These are phyloP conservation scores for Herpetomonas samuelpessoai DNA, from an alignment of 208 protist genomes.

Conservation along the genomic window DNA sequence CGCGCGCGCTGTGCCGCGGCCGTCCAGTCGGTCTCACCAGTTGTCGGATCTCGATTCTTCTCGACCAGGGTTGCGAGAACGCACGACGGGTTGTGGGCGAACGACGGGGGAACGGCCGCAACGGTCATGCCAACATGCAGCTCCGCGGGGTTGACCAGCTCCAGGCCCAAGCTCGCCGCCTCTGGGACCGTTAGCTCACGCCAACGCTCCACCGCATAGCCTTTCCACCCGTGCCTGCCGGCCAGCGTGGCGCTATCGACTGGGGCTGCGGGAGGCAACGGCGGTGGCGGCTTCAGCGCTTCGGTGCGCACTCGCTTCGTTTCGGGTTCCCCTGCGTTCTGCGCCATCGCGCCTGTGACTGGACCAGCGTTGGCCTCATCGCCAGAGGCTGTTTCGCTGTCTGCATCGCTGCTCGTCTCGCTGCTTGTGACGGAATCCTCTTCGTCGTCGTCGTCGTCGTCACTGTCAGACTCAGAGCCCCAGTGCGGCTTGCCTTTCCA, in stretches of 20 bases:
- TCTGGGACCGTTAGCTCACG: conserved; percentile 39
- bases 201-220: conserved; percentile 63
- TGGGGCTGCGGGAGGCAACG: no score
- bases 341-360: no score
- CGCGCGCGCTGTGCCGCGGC: conserved; percentile 47
- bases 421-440: not conserved
- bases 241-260: no score
- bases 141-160: conserved; percentile 21
- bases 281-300: no score
- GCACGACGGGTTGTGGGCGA: conserved; percentile 57
- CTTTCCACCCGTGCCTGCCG: conserved; percentile 24
- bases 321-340: no score
- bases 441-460: not conserved
- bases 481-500: not conserved
- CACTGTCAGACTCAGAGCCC: not conserved
- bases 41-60: conserved; percentile 9
- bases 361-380: no score
- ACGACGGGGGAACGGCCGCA: conserved; percentile 56
- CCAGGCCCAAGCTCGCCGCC: conserved; percentile 37
- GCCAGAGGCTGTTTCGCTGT: not conserved
- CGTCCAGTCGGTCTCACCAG: conserved; percentile 34
- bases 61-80: conserved; percentile 67
- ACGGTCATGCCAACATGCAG: conserved; percentile 58
- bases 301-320: no score
- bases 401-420: not conserved